These are phyloP conservation scores for Ceratopteris richardii DNA, from an alignment of 75 land plant genomes.

Conservation along the genomic window DNA sequence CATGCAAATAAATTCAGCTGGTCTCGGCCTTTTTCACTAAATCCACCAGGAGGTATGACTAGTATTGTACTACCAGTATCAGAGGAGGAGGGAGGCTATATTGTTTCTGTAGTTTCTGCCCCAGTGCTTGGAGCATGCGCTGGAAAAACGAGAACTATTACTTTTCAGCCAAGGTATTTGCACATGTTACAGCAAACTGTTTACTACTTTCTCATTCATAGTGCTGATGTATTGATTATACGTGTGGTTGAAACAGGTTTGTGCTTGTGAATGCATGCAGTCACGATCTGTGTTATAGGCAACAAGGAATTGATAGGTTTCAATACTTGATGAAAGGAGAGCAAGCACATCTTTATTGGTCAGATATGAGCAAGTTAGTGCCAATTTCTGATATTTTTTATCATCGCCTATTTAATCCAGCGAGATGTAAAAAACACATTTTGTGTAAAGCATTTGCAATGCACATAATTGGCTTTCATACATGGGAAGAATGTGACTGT, in stretches of 20 bases:
- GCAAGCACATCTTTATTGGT: slow-evolving; percentile 71
- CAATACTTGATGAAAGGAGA: slow-evolving; percentile 45
- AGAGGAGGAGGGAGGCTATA: slow-evolving; percentile 35
- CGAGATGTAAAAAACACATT: no score
- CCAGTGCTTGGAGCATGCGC: slow-evolving; percentile 44
- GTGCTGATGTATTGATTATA: neutral
- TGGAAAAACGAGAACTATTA: slow-evolving; percentile 61
- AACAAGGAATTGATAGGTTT: slow-evolving; percentile 67
- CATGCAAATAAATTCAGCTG: slow-evolving; percentile 22
- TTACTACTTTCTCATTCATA: neutral
- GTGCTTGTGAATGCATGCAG: slow-evolving; percentile 79
- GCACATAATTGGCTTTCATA: no score
- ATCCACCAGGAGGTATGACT: slow-evolving; percentile 65
- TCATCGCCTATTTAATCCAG: no score
- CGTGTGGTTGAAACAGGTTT: slow-evolving; percentile 51
- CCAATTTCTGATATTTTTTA: no score
- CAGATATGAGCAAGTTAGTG: slow-evolving; percentile 62
- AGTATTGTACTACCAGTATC: slow-evolving; percentile 56
- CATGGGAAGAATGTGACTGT: no score
- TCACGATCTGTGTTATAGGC: slow-evolving; percentile 61
- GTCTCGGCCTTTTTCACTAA: slow-evolving; percentile 75
- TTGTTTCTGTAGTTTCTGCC: slow-evolving; percentile 66
- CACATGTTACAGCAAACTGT: neutral
- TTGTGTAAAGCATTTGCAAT: no score
- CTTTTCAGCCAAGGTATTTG: slow-evolving; percentile 78